phyloP scores from a whole-genome alignment of 176 grass and related monocot species.

The bread wheat (Triticum aestivum) region DNA sequence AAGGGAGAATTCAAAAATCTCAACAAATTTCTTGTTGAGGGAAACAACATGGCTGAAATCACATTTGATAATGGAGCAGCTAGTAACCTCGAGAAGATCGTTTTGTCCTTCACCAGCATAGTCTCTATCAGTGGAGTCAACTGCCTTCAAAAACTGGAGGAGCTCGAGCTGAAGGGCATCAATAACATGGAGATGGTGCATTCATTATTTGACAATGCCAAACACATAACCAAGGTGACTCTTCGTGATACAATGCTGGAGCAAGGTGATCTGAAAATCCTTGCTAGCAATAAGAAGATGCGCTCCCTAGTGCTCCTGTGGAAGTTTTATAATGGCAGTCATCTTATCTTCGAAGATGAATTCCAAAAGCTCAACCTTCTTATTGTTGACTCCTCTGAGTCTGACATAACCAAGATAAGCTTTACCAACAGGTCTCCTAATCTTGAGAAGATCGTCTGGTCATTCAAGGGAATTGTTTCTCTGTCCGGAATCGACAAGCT shows the following conservation, averaged over 20 bases:
- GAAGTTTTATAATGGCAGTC: no score
- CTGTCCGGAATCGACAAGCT: neutral
- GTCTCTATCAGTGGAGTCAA: neutral
- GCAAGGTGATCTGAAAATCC: neutral
- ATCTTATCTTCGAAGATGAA: no score
- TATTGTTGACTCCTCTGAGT: neutral
- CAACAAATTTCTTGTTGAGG: neutral
- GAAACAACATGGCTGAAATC: neutral
- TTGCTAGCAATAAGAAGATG: neutral
- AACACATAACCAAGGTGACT: neutral
- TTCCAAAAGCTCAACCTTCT: neutral
- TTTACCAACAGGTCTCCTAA: no score
- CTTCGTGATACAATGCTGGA: neutral
- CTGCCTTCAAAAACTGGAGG: neutral
- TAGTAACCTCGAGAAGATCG: neutral
- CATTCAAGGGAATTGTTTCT: neutral
- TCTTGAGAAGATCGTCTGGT: neutral
- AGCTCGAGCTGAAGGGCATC: neutral
- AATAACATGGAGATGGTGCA: neutral
- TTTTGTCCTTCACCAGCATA: neutral
- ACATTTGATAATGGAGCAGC: neutral
- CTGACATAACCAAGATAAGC: no score
- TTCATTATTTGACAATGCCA: neutral
- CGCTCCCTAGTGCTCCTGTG: neutral
- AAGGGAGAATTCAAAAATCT: neutral